Conservation (phyloP, 805 yeast species). For the Zygosaccharomyces bisporus region DNA sequence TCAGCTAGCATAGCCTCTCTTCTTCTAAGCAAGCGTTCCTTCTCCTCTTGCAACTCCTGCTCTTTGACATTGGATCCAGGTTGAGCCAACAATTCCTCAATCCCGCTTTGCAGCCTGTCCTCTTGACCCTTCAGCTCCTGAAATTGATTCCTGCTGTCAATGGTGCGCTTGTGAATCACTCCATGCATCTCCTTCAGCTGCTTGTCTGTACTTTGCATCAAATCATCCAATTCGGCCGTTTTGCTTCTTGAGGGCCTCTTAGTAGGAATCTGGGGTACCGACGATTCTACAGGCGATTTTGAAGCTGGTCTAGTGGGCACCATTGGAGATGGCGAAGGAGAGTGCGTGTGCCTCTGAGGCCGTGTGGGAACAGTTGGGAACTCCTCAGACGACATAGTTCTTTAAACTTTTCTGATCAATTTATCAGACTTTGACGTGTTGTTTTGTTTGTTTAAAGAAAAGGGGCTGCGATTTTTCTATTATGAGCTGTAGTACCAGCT, state of each 20-base stretch:
- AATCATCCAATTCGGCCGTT: constrained; percentile 14
- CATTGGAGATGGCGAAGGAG: constrained; percentile 12
- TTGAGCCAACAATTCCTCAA: constrained; percentile 2
- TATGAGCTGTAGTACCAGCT: not conserved
- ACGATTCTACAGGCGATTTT: constrained; percentile 8
- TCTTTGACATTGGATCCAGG: constrained; percentile 2
- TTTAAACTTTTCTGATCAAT: not conserved
- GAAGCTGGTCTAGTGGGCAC: constrained; percentile 13
- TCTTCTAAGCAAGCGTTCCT: constrained; percentile 1
- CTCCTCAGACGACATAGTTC: constrained; percentile 16
- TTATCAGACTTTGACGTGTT: not conserved
- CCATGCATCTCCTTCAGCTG: constrained; percentile 17
- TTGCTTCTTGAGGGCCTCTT: constrained; percentile 11
- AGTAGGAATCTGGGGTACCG: constrained; percentile 11
- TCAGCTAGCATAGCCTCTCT: not conserved
- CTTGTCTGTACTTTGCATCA: constrained; percentile 15
- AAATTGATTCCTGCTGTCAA: not conserved
- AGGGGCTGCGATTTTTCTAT: constrained; percentile 6
- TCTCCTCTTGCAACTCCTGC: constrained; percentile 1
- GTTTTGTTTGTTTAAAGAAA: not conserved
- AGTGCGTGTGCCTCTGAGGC: constrained; percentile 13
- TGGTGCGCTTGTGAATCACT: not conserved
- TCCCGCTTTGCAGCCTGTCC: constrained; percentile 4
- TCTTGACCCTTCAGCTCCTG: constrained; percentile 1
- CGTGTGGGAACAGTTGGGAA: constrained; percentile 33